phyloP scores from a whole-genome alignment of 1,284 basidiomycete genomes.

The Nidula niveotomentosa region DNA sequence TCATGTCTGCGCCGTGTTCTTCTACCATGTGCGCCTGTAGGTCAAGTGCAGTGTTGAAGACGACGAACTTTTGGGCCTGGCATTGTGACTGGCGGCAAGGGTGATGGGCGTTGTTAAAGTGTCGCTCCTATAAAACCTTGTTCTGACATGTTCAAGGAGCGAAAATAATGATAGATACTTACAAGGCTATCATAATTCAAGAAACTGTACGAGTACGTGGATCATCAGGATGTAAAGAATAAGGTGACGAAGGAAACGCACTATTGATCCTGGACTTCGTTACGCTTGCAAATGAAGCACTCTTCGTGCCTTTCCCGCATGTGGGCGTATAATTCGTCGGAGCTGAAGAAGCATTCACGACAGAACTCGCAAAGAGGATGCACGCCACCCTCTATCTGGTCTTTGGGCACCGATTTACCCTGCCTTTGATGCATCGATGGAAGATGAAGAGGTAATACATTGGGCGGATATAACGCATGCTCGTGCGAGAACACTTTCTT shows the following conservation, averaged over 20 bases:
- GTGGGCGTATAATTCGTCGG: constrained; percentile 93
- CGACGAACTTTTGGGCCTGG: constrained; percentile 90
- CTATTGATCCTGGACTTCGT: constrained; percentile 84
- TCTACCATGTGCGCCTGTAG: constrained; percentile 92
- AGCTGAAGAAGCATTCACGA: constrained; percentile 85
- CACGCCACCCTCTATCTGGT: constrained; percentile 64
- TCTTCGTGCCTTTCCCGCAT: constrained; percentile 96
- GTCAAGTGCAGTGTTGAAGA: constrained; percentile 87
- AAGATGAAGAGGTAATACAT: constrained; percentile 69
- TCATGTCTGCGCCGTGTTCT: constrained; percentile 83
- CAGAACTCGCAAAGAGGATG: constrained; percentile 94
- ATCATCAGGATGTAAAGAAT: constrained; percentile 2
- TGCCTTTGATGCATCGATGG: constrained; percentile 67
- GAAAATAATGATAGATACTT: constrained; percentile 20
- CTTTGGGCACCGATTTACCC: constrained; percentile 34
- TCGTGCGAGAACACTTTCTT: constrained; percentile 98
- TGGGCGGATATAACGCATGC: constrained; percentile 82
- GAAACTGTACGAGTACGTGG: constrained; percentile 52
- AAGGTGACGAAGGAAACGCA: constrained; percentile 41
- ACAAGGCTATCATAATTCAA: constrained; percentile 75
- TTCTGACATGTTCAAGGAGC: neutral
- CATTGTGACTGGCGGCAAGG: constrained; percentile 80
- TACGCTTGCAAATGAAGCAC: constrained; percentile 91
- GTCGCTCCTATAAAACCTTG: constrained; percentile 50
- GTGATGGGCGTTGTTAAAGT: constrained; percentile 73